Conservation (phyloP, 192 early-diverging fungal species). For the Piromyces finnis region DNA sequence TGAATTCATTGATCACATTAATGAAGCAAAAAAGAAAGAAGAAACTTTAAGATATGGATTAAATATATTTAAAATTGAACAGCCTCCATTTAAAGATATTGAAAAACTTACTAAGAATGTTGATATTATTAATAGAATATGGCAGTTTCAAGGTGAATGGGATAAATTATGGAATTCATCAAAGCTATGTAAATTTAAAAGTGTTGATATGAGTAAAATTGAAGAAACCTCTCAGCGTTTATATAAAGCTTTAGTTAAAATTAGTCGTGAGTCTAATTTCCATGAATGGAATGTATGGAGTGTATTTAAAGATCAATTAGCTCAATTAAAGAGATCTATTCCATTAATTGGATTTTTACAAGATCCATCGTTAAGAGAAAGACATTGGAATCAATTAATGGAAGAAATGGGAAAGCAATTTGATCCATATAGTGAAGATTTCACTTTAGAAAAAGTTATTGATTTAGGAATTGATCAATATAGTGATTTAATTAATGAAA, state of each 20-base stretch:
- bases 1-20: constrained; percentile 19
- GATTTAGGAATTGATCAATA: not conserved
- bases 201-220: constrained; percentile 23
- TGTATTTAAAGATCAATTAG: constrained; percentile 24
- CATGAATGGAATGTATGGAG: constrained; percentile 42
- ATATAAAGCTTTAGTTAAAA: constrained; percentile 23
- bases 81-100: constrained; percentile 30
- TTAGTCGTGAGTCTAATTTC: constrained; percentile 19
- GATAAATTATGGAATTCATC: constrained; percentile 19
- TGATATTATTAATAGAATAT: constrained; percentile 26
- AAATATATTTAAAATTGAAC: constrained; percentile 32
- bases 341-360: constrained; percentile 16
- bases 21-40: constrained; percentile 18
- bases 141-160: constrained; percentile 26
- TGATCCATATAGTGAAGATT: not conserved
- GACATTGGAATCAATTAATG: not conserved
- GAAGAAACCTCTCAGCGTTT: constrained; percentile 32
- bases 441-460: not conserved
- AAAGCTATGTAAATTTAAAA: constrained; percentile 21
- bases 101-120: constrained; percentile 15
- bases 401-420: not conserved
- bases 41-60: constrained; percentile 27
- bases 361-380: not conserved
- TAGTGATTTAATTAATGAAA: not conserved
- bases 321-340: constrained; percentile 24